phyloP scores from a whole-genome alignment of 1,284 basidiomycete species.

The Puccinia triticina region DNA sequence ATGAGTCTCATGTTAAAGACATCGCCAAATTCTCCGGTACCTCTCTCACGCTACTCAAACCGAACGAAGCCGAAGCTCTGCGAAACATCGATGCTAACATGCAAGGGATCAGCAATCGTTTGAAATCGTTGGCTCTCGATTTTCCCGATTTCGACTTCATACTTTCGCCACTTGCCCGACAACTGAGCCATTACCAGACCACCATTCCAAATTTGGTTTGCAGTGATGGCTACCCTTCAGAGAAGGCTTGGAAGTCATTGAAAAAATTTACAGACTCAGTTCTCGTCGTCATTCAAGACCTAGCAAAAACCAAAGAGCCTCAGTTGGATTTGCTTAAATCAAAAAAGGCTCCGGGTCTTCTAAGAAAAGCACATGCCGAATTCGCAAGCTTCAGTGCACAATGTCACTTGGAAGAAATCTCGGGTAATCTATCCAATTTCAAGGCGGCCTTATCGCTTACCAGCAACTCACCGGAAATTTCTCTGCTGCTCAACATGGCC shows the following conservation, averaged over 20 bases:
- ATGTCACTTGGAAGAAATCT: slow-evolving; percentile 59
- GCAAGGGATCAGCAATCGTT: background rate
- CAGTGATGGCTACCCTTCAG: slow-evolving; percentile 70
- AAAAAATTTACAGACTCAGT: slow-evolving; percentile 67
- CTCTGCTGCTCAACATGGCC: slow-evolving; percentile 61
- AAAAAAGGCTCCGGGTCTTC: slow-evolving; percentile 55
- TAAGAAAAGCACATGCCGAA: slow-evolving; percentile 56
- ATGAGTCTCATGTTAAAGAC: background rate
- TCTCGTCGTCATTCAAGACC: slow-evolving; percentile 69
- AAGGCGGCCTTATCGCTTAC: slow-evolving; percentile 49
- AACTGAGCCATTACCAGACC: slow-evolving; percentile 23
- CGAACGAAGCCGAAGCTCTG: slow-evolving; percentile 15
- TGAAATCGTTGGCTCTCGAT: background rate
- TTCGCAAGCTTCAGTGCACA: slow-evolving; percentile 55
- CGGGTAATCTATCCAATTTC: slow-evolving; percentile 57
- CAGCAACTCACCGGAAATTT: slow-evolving; percentile 53
- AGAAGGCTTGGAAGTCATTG: slow-evolving; percentile 60
- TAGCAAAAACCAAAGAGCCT: slow-evolving; percentile 61
- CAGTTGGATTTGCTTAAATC: slow-evolving; percentile 57
- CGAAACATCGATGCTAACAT: background rate
- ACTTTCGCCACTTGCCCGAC: slow-evolving; percentile 28
- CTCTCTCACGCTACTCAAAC: slow-evolving; percentile 33
- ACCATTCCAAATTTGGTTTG: background rate
- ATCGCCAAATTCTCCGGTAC: background rate
- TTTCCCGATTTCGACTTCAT: slow-evolving; percentile 6